Percentiles rank a stretch among this genome's conserved stretches.
Evolutionary conservation across 1,284 basidiomycete species (phyloP).

Genomic region (Ganoderma meredithae): DNA sequence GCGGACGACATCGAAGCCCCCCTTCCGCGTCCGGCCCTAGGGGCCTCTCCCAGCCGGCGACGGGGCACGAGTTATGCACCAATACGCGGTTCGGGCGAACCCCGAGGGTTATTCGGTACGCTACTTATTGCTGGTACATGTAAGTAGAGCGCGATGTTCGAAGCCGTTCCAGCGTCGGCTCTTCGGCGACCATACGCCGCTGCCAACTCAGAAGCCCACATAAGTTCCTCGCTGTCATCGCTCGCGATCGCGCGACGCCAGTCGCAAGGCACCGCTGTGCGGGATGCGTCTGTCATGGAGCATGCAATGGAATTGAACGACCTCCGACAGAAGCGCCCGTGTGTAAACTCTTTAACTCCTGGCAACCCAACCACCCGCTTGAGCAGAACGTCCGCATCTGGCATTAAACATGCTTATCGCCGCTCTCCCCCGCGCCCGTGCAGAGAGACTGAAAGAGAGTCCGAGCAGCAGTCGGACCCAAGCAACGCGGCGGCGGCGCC

Average conservation of each 20-base stretch:
- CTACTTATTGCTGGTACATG: too few relatives aligned
- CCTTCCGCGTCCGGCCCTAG: neutral
- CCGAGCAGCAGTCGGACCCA: neutral
- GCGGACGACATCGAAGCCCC: neutral
- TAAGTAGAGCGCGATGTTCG: neutral
- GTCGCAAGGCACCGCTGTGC: neutral
- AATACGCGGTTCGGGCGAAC: neutral
- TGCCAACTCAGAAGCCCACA: conserved; percentile 6
- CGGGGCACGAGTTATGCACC: neutral
- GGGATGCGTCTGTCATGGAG: neutral
- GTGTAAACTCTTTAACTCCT: neutral
- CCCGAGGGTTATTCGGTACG: conserved; percentile 5
- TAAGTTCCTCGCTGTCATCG: neutral
- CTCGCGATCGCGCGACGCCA: neutral
- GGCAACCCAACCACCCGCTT: neutral
- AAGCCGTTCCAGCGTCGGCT: neutral
- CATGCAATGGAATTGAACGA: neutral
- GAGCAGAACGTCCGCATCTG: neutral
- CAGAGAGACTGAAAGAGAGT: neutral
- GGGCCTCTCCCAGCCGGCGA: neutral
- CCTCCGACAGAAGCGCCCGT: neutral
- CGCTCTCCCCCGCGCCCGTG: neutral
- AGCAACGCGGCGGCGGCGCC: neutral
- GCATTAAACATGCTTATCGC: neutral
- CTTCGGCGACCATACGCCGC: conserved; percentile 4